Evolutionary conservation across 2,329 filamentous ascomycete genomes (phyloP).

Genomic region (Claviceps digitariae): DNA sequence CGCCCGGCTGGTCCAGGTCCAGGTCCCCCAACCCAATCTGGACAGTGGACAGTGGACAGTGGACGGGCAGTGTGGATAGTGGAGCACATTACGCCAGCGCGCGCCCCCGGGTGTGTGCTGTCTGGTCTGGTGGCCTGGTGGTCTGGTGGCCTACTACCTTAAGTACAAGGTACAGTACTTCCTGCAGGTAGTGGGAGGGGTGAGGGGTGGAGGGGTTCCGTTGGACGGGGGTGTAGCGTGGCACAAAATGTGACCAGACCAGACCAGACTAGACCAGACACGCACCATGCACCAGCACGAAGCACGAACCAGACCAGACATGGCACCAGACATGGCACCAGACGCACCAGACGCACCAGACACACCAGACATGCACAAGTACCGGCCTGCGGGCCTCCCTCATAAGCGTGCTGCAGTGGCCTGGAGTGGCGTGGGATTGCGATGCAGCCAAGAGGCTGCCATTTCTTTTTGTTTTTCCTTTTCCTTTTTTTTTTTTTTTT

Average conservation of each 20-base stretch:
- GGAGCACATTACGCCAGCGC: background rate
- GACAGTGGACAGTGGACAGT: background rate
- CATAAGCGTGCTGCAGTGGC: background rate
- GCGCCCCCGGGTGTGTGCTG: background rate
- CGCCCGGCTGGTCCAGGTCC: background rate
- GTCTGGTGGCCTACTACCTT: too few relatives aligned
- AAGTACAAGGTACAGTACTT: too few relatives aligned
- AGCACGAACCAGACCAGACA: background rate
- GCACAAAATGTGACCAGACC: constrained; percentile 4
- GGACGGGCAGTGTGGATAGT: background rate
- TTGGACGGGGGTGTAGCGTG: constrained; percentile 7
- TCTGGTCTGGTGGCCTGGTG: background rate
- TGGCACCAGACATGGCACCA: background rate
- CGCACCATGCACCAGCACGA: background rate
- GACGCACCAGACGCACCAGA: background rate
- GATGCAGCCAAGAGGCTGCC: background rate
- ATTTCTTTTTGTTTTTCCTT: background rate
- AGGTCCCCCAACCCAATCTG: background rate
- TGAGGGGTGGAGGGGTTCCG: background rate
- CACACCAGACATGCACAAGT: background rate
- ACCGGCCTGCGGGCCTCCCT: background rate
- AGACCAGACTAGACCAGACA: background rate
- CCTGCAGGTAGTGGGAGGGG: background rate
- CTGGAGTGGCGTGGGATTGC: background rate
- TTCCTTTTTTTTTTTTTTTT: background rate